Base-by-base conservation (phyloP, 805 yeast genomes). In the Pichia nanzhaoensis region DNA sequence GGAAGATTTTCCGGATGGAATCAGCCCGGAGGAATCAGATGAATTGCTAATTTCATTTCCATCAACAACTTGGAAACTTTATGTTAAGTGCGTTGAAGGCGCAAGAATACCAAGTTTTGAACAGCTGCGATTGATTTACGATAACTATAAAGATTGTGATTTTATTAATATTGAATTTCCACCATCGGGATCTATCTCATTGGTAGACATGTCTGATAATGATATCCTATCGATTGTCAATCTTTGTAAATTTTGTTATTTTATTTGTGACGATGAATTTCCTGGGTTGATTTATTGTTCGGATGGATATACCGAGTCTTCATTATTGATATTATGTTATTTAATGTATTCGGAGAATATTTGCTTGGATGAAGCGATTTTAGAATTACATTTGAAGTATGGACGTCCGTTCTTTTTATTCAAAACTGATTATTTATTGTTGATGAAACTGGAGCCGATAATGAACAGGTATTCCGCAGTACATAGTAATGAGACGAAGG, bases 281-380 rank as follows among this genome's bases (percentile, higher is more conserved):
- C 72, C 77, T 3, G 66, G 79, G 0, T 69, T 90, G 48, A 67
- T 90, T 9, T 82, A 79, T 58, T 88, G 96, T 57, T 76, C 85
- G 2, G 96, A 91, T 64, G 98, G 98, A 0, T 91, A 90, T 62
- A 87, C 96, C 0, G 96, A 89, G 58, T 83, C 90, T 42, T 79
- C 95, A 5, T 70, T 91, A n/a, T 63, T 90, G 34, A 75, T 78
- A 0, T 66, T 87, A 31, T 75, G 89, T 45, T 90, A 76, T 55
- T 53, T 84, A 46, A 83, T 91, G 47, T 91, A 82, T 63, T 61
- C 85, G 2, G 74, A 81, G 44, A 78, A 82, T 34, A 57, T 78
- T 17, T 52, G 75, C 0, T 62, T 86, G 12, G 80, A 83, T 22
- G 80, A 82, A 34, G 90, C 89, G 1, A 69, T 84, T 49, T 56